These are phyloP conservation scores for Fusarium robinianum DNA, from an alignment of 2,329 filamentous ascomycete species.

Conservation along the genomic window DNA sequence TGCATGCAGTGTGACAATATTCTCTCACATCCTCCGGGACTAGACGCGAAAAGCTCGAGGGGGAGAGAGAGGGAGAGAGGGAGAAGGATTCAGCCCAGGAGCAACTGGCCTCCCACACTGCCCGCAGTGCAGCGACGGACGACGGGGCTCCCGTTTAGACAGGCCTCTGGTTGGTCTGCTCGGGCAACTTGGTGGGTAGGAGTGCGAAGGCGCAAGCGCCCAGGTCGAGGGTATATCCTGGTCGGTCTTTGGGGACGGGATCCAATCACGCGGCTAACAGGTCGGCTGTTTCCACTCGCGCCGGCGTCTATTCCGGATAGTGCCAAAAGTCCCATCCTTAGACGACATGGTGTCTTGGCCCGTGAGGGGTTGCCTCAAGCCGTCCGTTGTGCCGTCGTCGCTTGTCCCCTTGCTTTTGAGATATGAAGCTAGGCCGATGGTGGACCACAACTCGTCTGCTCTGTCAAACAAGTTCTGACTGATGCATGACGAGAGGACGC, in stretches of 20 bases:
- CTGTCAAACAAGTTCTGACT: too few species aligned
- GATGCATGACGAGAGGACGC: too few species aligned
- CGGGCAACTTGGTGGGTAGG: slow-evolving; percentile 25
- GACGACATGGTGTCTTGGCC: slow-evolving; percentile 17
- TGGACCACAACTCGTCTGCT: too few species aligned
- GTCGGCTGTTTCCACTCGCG: slow-evolving; percentile 36
- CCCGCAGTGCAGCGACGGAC: slow-evolving; percentile 4
- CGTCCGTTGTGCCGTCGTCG: background rate
- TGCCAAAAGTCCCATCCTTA: slow-evolving; percentile 15
- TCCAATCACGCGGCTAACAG: slow-evolving; percentile 38
- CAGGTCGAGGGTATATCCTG: slow-evolving; percentile 19
- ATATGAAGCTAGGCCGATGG: too few species aligned
- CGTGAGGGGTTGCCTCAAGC: slow-evolving; percentile 13
- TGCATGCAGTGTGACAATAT: slow-evolving; percentile 40
- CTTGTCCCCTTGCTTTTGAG: slow-evolving; percentile 4
- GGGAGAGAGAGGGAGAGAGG: too few species aligned
- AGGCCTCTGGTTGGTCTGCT: slow-evolving; percentile 29
- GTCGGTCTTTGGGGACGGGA: slow-evolving; percentile 12
- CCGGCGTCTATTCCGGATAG: slow-evolving; percentile 40
- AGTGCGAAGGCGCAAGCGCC: slow-evolving; percentile 39
- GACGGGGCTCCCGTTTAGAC: slow-evolving; percentile 19
- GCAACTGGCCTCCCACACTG: slow-evolving; percentile 16
- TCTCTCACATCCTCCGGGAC: slow-evolving; percentile 16
- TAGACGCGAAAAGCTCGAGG: slow-evolving; percentile 27
- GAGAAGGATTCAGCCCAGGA: slow-evolving; percentile 28